Evolutionary conservation across 1,139 yeast genomes (phyloP), one percentile per base, ranked within the genome.

Genomic region (Wickerhamomyces sp.): DNA sequence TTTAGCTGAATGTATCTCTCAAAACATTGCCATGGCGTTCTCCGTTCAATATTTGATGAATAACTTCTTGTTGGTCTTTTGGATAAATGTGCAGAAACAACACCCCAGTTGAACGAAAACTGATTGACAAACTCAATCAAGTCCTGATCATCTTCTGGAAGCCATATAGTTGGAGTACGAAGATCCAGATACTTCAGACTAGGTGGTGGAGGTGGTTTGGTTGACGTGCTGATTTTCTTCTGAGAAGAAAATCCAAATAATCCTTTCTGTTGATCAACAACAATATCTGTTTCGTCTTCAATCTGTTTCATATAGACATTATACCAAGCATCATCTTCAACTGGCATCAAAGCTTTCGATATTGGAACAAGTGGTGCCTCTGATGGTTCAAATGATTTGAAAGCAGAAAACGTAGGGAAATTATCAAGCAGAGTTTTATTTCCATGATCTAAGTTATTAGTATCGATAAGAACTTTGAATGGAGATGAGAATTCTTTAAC

Each of bases 11-110:
- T 85, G 71, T 94, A 93, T 52, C 99, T 72, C 64, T 93, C 99
- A 69, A 93, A 93, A 62, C 98, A 93, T 62, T 91, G 98, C 99
- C 99, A 93, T 0, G 99, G 95, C 0, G 98, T 93, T 59, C 99
- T 76, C 57, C 98, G 76, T 64, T 93, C 98, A 47, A 90, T 88
- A 55, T 87, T 90, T 0, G 98, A 86, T 37, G 82, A 79, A 62
- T 88, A 88, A 14, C 84, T 79, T 59, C 74, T 72, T 0, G 87
- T 78, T 2, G 90, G 79, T 44, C 73, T 72, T 3, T 81, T 75
- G 1, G 84, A 72, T 75, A 93, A 71, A 61, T 85, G 88, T 23
- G 91, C 87, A 1, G 97, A 80, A 14, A 93, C 88, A 42, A 91
- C 76, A 49, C 84, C 93, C 99, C 99, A 93, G 61, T 93, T 93